These are phyloP conservation scores for Xylariaceae sp. DNA, from an alignment of 2,329 filamentous ascomycete genomes.

Conservation along the genomic window DNA sequence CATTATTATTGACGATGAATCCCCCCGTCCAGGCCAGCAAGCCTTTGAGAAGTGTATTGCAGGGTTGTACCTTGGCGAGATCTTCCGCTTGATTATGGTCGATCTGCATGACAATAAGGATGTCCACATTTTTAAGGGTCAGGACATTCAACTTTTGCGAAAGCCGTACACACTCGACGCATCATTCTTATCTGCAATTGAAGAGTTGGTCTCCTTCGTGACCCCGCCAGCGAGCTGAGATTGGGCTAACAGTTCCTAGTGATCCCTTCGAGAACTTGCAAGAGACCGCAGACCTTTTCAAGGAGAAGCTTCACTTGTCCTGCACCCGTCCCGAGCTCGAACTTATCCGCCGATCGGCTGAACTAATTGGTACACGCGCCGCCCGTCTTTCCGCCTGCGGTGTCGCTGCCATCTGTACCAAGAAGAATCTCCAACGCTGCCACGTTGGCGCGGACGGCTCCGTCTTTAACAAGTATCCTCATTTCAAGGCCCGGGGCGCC, in stretches of 20 bases:
- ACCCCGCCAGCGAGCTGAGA: neutral
- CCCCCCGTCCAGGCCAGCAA: conserved; percentile 88
- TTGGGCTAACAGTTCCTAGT: conserved; percentile 40
- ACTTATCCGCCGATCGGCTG: conserved; percentile 80
- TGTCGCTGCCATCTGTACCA: conserved; percentile 92
- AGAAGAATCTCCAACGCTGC: conserved; percentile 83
- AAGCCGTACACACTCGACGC: conserved; percentile 88
- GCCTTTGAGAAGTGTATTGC: conserved; percentile 98
- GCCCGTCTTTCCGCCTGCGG: conserved; percentile 91
- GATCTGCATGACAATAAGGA: conserved; percentile 78
- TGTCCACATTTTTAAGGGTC: conserved; percentile 72
- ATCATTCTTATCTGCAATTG: conserved; percentile 87
- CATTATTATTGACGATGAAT: conserved; percentile 81
- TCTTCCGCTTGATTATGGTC: conserved; percentile 82
- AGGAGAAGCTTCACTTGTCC: conserved; percentile 66
- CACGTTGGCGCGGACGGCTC: conserved; percentile 96
- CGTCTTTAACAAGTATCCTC: conserved; percentile 98
- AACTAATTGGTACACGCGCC: conserved; percentile 91
- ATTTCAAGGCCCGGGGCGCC: conserved; percentile 92
- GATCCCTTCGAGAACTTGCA: conserved; percentile 94
- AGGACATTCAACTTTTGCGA: conserved; percentile 75
- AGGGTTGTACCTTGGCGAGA: conserved; percentile 88
- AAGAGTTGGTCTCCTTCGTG: conserved; percentile 58
- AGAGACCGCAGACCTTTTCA: conserved; percentile 81
- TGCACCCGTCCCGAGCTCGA: conserved; percentile 77